A percentile compares a stretch with the other conserved stretches of the same genome.
Conservation (phyloP, 257 asterid species). For the Salvia rosmarinus region DNA sequence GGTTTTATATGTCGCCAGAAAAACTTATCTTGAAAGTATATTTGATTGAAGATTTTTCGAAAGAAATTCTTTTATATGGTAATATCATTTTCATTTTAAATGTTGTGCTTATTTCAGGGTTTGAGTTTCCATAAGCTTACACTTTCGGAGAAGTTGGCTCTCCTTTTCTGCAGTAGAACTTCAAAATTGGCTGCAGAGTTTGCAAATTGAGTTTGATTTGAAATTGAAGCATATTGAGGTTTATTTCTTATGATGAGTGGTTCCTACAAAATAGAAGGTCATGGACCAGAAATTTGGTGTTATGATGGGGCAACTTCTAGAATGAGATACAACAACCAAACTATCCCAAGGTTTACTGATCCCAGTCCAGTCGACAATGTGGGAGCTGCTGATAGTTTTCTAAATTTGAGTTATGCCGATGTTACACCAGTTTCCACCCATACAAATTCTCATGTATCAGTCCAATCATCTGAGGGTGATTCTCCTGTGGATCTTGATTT, state of each 20-base stretch:
- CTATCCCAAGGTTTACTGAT: conserved; percentile 37
- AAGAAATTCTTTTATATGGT: neutral
- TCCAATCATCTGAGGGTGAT: conserved; percentile 44
- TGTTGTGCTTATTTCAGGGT: conserved; percentile 34
- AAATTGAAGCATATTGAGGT: conserved; percentile 17
- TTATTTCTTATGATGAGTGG: conserved; percentile 25
- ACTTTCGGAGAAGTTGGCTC: conserved; percentile 16
- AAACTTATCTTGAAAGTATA: neutral
- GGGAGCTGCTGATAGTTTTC: conserved; percentile 33
- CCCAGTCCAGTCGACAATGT: conserved; percentile 33
- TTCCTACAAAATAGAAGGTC: conserved; percentile 46
- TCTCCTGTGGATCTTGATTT: conserved; percentile 68
- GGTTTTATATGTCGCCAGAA: neutral
- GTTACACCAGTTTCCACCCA: conserved; percentile 27
- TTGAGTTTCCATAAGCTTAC: conserved; percentile 28
- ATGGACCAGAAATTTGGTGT: conserved; percentile 52
- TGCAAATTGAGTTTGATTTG: conserved; percentile 15
- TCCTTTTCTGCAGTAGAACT: neutral
- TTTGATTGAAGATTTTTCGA: neutral
- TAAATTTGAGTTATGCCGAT: conserved; percentile 28
- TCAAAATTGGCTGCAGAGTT: neutral
- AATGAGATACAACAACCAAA: conserved; percentile 35
- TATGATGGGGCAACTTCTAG: conserved; percentile 41
- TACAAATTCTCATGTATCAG: conserved; percentile 18
- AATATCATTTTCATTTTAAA: conserved; percentile 2